Evolutionary conservation across 140 eudicot species (phyloP).

Genomic region (Erigeron philadelphicus): DNA sequence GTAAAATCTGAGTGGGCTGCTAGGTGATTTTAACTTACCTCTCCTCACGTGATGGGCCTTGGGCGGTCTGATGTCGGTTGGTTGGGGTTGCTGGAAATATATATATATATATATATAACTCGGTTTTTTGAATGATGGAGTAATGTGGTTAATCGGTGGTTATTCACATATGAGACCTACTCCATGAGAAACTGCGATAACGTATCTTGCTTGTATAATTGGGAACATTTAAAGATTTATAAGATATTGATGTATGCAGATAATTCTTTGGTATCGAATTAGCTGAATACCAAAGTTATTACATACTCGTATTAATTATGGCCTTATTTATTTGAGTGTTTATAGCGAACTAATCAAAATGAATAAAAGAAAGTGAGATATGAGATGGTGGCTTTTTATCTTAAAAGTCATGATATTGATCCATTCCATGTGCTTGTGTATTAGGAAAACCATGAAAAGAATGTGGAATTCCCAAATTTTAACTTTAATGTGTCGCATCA

Average conservation of each 20-base stretch:
- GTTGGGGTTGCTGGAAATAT: not conserved
- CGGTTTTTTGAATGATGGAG: not conserved
- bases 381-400: not conserved
- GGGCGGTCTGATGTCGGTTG: not conserved
- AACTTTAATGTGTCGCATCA: slow-evolving; percentile 86
- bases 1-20: too few species aligned
- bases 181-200: not conserved
- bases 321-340: not conserved
- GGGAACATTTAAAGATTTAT: not conserved
- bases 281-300: not conserved
- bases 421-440: not conserved
- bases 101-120: not conserved
- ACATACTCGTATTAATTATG: not conserved
- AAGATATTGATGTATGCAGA: not conserved
- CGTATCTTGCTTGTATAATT: not conserved
- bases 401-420: not conserved
- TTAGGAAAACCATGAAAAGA: slow-evolving; percentile 39
- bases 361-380: not conserved
- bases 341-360: not conserved
- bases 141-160: not conserved
- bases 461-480: slow-evolving; percentile 54
- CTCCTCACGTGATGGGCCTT: not conserved
- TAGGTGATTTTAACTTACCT: too few species aligned
- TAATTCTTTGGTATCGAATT: not conserved
- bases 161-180: not conserved